These are phyloP conservation scores for Claviceps arundinis DNA, from an alignment of 2,329 filamentous ascomycete genomes.

Conservation along the genomic window DNA sequence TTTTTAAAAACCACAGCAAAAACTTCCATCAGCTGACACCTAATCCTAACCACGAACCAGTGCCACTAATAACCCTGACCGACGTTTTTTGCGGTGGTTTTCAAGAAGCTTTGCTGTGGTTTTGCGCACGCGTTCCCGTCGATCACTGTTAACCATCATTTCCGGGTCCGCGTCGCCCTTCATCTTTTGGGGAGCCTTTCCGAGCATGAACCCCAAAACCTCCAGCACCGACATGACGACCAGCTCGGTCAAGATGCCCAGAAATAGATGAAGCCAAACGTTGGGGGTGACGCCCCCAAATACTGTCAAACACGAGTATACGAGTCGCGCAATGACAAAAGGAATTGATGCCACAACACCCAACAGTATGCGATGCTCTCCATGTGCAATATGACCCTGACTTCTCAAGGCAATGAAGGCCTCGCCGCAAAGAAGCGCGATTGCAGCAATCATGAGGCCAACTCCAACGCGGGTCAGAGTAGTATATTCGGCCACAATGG, in stretches of 20 bases:
- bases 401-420: constrained; percentile 26
- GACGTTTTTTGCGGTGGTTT: no score
- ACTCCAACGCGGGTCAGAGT: constrained; percentile 10
- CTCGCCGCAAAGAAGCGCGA: constrained; percentile 27
- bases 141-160: neutral
- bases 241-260: constrained; percentile 21
- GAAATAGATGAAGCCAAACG: constrained; percentile 19
- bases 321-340: constrained; percentile 20
- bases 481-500: constrained; percentile 15
- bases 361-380: constrained; percentile 43
- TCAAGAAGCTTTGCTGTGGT: no score
- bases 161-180: neutral
- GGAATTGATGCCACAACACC: constrained; percentile 21
- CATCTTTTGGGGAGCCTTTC: neutral
- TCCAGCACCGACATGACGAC: constrained; percentile 15
- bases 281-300: constrained; percentile 14
- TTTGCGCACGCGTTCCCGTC: no score
- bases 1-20: no score
- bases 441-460: constrained; percentile 20
- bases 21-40: no score
- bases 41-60: no score
- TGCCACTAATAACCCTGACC: no score
- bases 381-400: constrained; percentile 26
- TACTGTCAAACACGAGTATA: constrained; percentile 17
- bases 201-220: neutral